Base-by-base conservation (phyloP, 225 moss, liverwort and hornwort genomes). In the Polytrichum commune region DNA sequence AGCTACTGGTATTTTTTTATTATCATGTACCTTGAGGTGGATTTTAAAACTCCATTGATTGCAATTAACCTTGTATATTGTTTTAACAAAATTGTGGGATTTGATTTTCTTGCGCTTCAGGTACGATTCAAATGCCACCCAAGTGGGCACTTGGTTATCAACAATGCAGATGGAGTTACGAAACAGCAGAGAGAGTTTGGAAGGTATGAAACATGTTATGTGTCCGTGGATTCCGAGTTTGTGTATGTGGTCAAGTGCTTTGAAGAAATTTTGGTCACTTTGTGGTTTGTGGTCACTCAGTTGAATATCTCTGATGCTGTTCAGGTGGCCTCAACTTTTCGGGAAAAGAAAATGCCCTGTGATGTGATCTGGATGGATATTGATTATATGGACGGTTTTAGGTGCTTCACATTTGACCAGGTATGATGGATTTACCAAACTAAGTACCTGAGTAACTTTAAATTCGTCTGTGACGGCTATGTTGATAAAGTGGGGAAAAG, bases 311-410 rank as follows among this genome's bases (percentile, higher is more conserved):
- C 0, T 46, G 16, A 46, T 73, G 38, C 55, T 32, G 35, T 81
- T 78, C 90, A 96, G 93, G 69, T 98, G 18, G 89, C 86, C 46
- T 77, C 71, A 18, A 87, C 82, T 18, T 95, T 98, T 62, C 91
- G 94, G 22, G 84, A 87, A 65, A 92, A 91, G 77, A 89, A 82
- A 19, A 65, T 98, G 19, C 97, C 97, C 0, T 98, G 97, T 72
- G 97, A 98, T 75, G 97, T 98, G 72, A 66, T 98, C n/a, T 98
- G 97, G 97, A 98, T 98, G 92, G 97, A 98, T 62, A 98, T 98
- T 62, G 97, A 98, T 75, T 98, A 98, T 72, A 98, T 98, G 97
- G 76, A 95, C 54, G 92, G 71, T 5, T 92, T 85, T 71, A 90
- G 65, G 62, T 92, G 94, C 86, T 98, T 98, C 54, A 93, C 95